Evolutionary conservation across 1,139 yeast species (phyloP), one percentile per base, ranked within the genome.

Genomic region (Taphrina wiesneri): DNA sequence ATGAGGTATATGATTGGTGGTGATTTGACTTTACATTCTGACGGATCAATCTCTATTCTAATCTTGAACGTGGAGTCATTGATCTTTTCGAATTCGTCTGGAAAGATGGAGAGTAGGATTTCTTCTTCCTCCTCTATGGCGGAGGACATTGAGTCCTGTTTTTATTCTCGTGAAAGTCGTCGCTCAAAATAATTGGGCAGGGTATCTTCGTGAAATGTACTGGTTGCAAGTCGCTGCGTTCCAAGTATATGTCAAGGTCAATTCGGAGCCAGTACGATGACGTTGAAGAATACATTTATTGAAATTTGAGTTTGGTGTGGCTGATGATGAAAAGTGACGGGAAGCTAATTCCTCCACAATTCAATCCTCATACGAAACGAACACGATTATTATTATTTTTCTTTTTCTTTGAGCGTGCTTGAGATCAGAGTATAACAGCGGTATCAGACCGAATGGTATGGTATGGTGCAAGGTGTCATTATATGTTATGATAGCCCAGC

Each of bases 81-180:
- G 11, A 54, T 13, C 17, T 46, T 45, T 49, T 41, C 34, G 19
- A 63, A 56, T 36, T 66, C 68, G 15, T 66, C 68, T 15, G 68
- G 68, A 23, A 66, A 66, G 32, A 66, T 66, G 46, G 68, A 63
- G 32, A 46, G 52, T 11, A 66, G 67, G 34, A 66, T 63, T 39
- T 63, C 67, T 17, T 45, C 49, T 36, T 66, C 68, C 47, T 66
- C 67, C 43, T 65, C 67, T 11, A 66, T 52, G n/a, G 68, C 67
- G 21, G 57, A 36, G n/a, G 64, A 54, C 59, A 54, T 54, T 17
- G 5, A 19, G n/a, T 15, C n/a, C 19, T 41, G 17, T 15, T 15
- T 32, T 2, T 32, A 4, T 15, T 32, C 36, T 11, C 2, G 9
- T 32, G 36, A 2, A n/a, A n/a, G n/a, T n/a, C 34, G 34, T 30